Conservation (phyloP, 768 basidiomycete genomes). For the Mycena rebaudengoi region DNA sequence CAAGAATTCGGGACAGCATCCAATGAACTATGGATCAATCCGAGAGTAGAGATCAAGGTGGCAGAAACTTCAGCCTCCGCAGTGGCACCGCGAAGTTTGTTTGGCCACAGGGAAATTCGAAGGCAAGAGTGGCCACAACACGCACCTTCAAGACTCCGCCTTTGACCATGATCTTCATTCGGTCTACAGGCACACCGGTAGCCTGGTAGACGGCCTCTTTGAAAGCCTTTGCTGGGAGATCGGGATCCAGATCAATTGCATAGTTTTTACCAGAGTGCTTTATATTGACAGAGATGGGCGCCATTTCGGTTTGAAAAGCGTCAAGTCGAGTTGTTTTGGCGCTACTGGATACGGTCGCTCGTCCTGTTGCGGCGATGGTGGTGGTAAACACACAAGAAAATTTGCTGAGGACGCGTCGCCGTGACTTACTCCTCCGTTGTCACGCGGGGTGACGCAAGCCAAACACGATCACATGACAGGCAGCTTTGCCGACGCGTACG, state of each 20-base stretch:
- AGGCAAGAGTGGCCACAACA: constrained; percentile 7
- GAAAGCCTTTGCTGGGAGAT: constrained; percentile 75
- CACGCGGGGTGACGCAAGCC: no score
- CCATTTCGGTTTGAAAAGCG: no score
- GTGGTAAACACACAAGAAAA: no score
- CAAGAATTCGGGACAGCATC: not conserved
- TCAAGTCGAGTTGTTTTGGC: no score
- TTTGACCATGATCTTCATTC: constrained; percentile 99
- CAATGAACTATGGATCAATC: not conserved
- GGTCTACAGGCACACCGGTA: constrained; percentile 88
- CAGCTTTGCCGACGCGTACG: no score
- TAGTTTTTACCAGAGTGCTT: constrained; percentile 90
- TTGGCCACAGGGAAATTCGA: not conserved
- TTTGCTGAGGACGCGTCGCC: no score
- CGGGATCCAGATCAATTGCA: constrained; percentile 75
- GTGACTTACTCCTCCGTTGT: no score
- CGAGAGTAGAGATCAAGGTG: no score
- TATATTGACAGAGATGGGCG: constrained; percentile 77
- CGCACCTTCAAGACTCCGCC: constrained; percentile 88
- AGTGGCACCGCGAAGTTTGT: not conserved
- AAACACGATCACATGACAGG: no score
- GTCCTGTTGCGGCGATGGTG: no score
- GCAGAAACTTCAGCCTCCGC: not conserved
- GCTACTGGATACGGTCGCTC: no score
- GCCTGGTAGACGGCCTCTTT: constrained; percentile 83